Base-by-base conservation (phyloP, 768 basidiomycete genomes). In the Piloderma croceum region DNA sequence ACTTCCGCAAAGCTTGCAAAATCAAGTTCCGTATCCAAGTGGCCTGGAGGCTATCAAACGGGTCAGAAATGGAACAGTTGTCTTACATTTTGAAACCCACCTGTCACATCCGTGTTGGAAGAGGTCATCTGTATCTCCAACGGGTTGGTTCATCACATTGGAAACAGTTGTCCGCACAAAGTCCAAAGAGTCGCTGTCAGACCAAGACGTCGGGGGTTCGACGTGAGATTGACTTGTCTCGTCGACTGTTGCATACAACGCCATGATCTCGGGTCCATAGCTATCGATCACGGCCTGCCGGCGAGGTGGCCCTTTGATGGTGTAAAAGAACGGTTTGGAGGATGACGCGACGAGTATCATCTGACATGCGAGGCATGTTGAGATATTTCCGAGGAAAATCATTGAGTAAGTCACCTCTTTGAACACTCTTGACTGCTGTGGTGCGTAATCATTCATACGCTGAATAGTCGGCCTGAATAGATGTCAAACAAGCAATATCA, bases 261-360 rank as follows among this genome's bases (percentile, higher is more conserved):
- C 56, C 23, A 68, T 51, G 39, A 73, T 72, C 44, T 75, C 74
- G 0, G 49, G 42, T 6, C 56, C 57, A 45, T 75, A 73, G 1
- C 58, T 51, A 10, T 52, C 51, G 22, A 72, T 46, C 19, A 68
- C 59, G 12, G 54, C 57, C 17, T 61, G 58, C 9, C 71, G 61
- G 15, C 63, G 53, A 1, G 64, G 47, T 0, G 67, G 67, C 23
- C 58, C 59, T 53, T 75, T 75, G 2, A 62, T 53, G 0, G 70
- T 73, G 36, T 63, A 64, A 5, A 48, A 51, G 42, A 75, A 71
- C 1, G 72, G 71, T 40, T 68, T 68, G 3, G 55, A 50, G 0
- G 65, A 61, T 3, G 54, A 56, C 1, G 64, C 48, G 21, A 71
- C 54, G 4, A 72, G 36, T 36, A 76, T 63, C 68, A 74, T 74